Evolutionary conservation across 345 rosid species (phyloP), one percentile per base, ranked within the genome.

Genomic region (Pugionium cornutum): DNA sequence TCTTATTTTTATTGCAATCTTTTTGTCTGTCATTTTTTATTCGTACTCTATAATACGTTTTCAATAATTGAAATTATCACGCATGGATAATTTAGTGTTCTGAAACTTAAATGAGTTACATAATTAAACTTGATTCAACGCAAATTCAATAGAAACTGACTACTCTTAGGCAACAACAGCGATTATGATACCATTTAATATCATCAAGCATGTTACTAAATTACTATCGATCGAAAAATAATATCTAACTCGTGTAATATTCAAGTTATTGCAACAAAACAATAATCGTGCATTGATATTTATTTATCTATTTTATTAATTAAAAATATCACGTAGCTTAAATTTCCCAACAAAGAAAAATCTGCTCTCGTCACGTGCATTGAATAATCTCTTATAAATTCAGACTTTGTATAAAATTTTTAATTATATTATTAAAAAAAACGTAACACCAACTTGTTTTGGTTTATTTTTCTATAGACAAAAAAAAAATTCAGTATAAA

Each of bases 331-430:
- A 68, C 67, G 76, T 36, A 35, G 28, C 35, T 49, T 56, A 43
- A 25, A 8, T 72, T 3, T 2, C n/a, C 9, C 27, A 53, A 47
- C 37, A 29, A 54, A 59, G 36, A 56, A 75, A 69, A 30, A 73
- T 67, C 75, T 74, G 67, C 69, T 66, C 65, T 49, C 64, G 75
- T 79, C 90, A 81, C 87, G 85, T 85, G 83, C 83, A 73, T 75
- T 78, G 71, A 79, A 46, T 67, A 18, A 18, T 48, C 58, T 27
- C 53, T 58, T 45, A 25, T 39, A 42, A 73, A 44, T 30, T 60
- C 67, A 73, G 55, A 45, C 68, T 59, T 73, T 66, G 0, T 9
- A n/a, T n/a, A n/a, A 53, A 26, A 66, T 53, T 73, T 31, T 73
- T 31, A 66, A 66, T 58, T 66, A 66, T 73, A 66, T 44, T 43